phyloP scores from a whole-genome alignment of 257 asterid genomes.

The Craterostigma plantagineum region DNA sequence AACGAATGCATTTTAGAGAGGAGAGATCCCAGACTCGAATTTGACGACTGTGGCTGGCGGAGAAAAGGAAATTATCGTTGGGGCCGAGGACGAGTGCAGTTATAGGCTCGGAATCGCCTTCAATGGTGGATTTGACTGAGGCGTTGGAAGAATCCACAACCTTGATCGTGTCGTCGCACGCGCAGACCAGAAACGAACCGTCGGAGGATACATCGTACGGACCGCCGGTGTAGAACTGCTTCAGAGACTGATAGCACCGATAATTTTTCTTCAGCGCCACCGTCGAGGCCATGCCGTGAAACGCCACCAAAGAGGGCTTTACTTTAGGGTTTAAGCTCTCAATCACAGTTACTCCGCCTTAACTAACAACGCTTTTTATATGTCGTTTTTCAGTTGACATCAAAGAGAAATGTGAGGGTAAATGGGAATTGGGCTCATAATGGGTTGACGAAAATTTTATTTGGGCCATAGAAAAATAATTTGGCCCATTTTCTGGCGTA shows the following conservation, averaged over 20 bases:
- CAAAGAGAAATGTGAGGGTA: too few relatives aligned
- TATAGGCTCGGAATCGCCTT: slow-evolving; percentile 72
- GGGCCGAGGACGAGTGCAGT: slow-evolving; percentile 74
- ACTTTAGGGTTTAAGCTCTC: too few relatives aligned
- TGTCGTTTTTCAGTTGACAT: too few relatives aligned
- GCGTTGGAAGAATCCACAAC: slow-evolving; percentile 58
- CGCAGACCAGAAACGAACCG: slow-evolving; percentile 69
- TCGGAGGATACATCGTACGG: slow-evolving; percentile 71
- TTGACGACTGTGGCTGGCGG: slow-evolving; percentile 81
- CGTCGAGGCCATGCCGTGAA: slow-evolving; percentile 6
- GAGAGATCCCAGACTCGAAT: slow-evolving; percentile 86
- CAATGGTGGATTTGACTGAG: slow-evolving; percentile 61
- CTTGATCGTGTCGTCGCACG: slow-evolving; percentile 57
- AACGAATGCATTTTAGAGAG: slow-evolving; percentile 65
- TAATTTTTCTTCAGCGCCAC: slow-evolving; percentile 55
- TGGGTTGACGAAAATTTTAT: too few relatives aligned
- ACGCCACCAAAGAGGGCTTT: too few relatives aligned
- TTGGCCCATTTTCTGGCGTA: too few relatives aligned
- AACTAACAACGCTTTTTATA: too few relatives aligned
- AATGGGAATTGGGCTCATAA: too few relatives aligned
- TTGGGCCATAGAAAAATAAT: too few relatives aligned
- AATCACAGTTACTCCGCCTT: too few relatives aligned
- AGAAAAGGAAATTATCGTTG: slow-evolving; percentile 42
- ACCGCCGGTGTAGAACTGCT: slow-evolving; percentile 84
- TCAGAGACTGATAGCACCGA: slow-evolving; percentile 45